These are phyloP conservation scores for Alternaria burnsii DNA, from an alignment of 2,329 filamentous ascomycete genomes.

Conservation along the genomic window DNA sequence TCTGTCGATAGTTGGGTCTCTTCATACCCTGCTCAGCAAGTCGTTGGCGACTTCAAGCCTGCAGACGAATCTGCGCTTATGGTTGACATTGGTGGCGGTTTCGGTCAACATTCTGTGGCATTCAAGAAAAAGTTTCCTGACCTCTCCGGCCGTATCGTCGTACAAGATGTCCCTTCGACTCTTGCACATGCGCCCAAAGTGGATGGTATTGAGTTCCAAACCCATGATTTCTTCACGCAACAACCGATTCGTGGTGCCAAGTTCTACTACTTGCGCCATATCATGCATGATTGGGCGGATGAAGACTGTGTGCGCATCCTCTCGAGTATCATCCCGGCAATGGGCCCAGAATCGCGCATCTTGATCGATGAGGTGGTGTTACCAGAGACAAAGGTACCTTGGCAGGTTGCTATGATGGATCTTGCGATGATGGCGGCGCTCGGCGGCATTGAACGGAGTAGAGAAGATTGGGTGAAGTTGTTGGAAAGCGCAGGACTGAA, in stretches of 20 bases:
- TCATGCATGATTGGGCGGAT: slow-evolving; percentile 48
- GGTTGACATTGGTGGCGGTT: slow-evolving; percentile 46
- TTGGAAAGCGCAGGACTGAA: slow-evolving; percentile 36
- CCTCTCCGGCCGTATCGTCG: slow-evolving; percentile 28
- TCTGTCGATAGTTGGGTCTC: slow-evolving; percentile 29
- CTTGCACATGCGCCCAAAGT: slow-evolving; percentile 22
- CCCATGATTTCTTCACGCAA: slow-evolving; percentile 45
- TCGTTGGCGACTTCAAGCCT: slow-evolving; percentile 26
- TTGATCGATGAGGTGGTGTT: slow-evolving; percentile 46
- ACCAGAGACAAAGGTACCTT: slow-evolving; percentile 39
- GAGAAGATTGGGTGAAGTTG: slow-evolving; percentile 28
- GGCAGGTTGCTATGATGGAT: slow-evolving; percentile 42
- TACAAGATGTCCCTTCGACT: slow-evolving; percentile 39
- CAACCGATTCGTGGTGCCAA: slow-evolving; percentile 42
- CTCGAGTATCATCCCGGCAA: slow-evolving; percentile 31
- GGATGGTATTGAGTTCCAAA: slow-evolving; percentile 38
- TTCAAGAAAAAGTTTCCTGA: slow-evolving; percentile 31
- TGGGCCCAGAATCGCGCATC: slow-evolving; percentile 40
- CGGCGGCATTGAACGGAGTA: slow-evolving; percentile 38
- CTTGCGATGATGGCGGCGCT: slow-evolving; percentile 37
- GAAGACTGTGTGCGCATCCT: slow-evolving; percentile 40
- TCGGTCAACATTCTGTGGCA: slow-evolving; percentile 36
- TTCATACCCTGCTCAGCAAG: slow-evolving; percentile 29
- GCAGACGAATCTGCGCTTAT: slow-evolving; percentile 29
- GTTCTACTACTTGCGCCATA: slow-evolving; percentile 45